Conservation (phyloP, 192 early-diverging fungal genomes). For the Linnemannia elongata region DNA sequence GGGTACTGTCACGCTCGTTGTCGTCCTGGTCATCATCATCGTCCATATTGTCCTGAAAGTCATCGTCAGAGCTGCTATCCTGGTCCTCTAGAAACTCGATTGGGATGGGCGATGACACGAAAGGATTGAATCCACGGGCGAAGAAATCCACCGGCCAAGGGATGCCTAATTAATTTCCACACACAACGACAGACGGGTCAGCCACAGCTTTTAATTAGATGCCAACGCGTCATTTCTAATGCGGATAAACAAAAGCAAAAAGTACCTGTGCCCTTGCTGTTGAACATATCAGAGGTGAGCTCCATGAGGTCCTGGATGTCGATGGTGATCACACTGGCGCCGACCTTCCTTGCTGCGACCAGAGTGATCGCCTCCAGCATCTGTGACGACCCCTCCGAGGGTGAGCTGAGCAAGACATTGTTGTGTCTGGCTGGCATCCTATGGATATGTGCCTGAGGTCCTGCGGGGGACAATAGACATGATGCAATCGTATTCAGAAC, state of each 20-base stretch:
- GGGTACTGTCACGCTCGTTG: conserved; percentile 48
- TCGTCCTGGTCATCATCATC: conserved; percentile 62
- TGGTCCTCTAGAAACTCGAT: conserved; percentile 18
- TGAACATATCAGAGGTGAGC: conserved; percentile 63
- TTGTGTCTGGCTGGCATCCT: conserved; percentile 53
- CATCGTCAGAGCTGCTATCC: conserved; percentile 31
- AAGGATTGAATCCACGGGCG: conserved; percentile 48
- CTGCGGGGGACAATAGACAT: conserved; percentile 22
- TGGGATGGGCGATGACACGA: conserved; percentile 37
- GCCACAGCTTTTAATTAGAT: background rate
- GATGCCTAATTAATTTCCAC: conserved; percentile 25
- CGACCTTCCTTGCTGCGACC: conserved; percentile 60
- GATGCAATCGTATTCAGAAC: conserved; percentile 42
- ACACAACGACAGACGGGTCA: background rate
- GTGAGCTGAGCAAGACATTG: conserved; percentile 57
- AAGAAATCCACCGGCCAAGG: conserved; percentile 50
- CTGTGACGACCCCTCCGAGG: conserved; percentile 57
- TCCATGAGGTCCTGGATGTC: conserved; percentile 72
- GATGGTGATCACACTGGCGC: conserved; percentile 71
- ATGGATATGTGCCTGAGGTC: conserved; percentile 24
- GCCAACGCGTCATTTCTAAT: background rate
- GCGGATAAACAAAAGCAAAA: background rate
- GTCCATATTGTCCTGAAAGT: conserved; percentile 55
- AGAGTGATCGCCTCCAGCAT: conserved; percentile 59
- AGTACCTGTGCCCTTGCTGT: conserved; percentile 29